Percentiles rank a stretch among this genome's conserved stretches.
phyloP scores from a whole-genome alignment of 768 basidiomycete species.

The Chalciporus pseudorubinellus region DNA sequence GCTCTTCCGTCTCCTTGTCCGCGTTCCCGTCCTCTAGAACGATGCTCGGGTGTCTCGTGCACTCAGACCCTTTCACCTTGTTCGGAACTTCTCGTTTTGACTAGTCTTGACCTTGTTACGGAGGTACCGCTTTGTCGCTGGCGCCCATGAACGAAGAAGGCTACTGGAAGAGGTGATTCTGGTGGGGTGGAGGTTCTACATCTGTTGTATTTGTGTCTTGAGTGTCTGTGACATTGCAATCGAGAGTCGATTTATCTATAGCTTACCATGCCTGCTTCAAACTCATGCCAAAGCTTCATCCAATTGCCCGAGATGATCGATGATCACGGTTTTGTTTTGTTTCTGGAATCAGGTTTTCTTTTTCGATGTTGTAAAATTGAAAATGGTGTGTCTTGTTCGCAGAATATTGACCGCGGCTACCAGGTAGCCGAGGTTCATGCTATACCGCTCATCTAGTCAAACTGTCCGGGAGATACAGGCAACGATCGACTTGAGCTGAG shows the following conservation, averaged over 20 bases:
- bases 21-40: conserved; percentile 91
- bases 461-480: too few relatives aligned
- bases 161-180: conserved; percentile 36
- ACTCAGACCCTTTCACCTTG: conserved; percentile 34
- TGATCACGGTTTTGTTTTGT: too few relatives aligned
- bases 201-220: neutral
- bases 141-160: conserved; percentile 59
- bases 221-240: neutral
- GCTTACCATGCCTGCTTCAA: neutral
- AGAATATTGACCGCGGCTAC: too few relatives aligned
- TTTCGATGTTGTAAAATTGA: too few relatives aligned
- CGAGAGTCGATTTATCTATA: neutral
- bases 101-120: conserved; percentile 40
- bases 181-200: conserved; percentile 36
- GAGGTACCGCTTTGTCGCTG: conserved; percentile 72
- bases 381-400: too few relatives aligned
- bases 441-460: too few relatives aligned
- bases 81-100: conserved; percentile 40
- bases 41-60: conserved; percentile 37
- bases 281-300: too few relatives aligned
- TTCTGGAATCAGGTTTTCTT: too few relatives aligned
- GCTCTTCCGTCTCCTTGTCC: conserved; percentile 84
- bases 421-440: too few relatives aligned
- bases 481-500: too few relatives aligned
- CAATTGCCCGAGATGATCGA: too few relatives aligned